phyloP scores from a whole-genome alignment of 2,329 filamentous ascomycete species.

The Fusarium globosum region DNA sequence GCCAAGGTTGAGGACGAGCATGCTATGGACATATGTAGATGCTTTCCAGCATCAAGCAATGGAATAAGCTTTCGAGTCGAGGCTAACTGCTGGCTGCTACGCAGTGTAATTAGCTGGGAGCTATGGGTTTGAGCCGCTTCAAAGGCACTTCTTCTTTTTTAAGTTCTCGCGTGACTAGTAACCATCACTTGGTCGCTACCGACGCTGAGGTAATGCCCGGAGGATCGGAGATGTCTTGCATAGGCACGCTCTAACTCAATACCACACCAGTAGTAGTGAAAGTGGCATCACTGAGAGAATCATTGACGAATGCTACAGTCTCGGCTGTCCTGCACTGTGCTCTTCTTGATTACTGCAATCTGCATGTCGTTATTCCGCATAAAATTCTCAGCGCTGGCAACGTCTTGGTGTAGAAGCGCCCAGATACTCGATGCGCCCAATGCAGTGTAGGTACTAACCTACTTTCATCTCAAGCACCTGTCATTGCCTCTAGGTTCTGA shows the following conservation, averaged over 20 bases:
- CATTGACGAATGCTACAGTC: neutral
- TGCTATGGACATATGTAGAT: neutral
- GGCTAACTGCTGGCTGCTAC: neutral
- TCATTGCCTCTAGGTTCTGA: neutral
- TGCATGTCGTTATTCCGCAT: neutral
- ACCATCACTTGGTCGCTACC: neutral
- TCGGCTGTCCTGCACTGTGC: neutral
- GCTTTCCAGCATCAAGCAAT: neutral
- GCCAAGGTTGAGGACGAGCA: neutral
- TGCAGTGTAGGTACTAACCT: neutral
- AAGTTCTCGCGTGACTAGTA: slow-evolving; percentile 6
- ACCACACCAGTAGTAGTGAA: neutral
- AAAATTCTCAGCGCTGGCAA: neutral
- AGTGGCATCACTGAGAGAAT: neutral
- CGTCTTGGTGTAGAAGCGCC: neutral
- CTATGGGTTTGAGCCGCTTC: neutral
- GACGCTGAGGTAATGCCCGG: neutral
- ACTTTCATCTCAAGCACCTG: neutral
- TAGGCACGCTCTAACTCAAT: neutral
- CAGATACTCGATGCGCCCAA: neutral
- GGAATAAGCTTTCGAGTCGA: neutral
- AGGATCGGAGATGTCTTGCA: slow-evolving; percentile 8
- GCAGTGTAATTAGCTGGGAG: neutral
- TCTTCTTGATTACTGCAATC: neutral
- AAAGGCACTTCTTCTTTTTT: neutral